Evolutionary conservation across 2,329 filamentous ascomycete genomes (phyloP), one percentile per base, ranked within the genome.

Genomic region (Xylariaceae sp.): DNA sequence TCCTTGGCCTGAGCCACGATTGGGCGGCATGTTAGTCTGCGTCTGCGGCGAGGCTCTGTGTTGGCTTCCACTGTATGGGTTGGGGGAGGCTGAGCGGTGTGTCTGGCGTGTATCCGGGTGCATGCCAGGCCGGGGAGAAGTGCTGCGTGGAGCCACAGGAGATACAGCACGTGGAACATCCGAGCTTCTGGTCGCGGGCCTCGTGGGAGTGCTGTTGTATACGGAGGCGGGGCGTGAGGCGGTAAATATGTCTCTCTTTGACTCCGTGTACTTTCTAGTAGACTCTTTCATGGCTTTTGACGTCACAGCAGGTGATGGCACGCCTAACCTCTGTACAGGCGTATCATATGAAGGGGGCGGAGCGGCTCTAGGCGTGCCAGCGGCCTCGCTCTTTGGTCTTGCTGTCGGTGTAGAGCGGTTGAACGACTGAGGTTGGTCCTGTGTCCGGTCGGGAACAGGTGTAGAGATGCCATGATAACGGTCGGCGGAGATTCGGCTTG

Each of bases 271-370:
- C 70, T 91, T 91, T 63, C 95, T 88, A 0, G 91, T 94, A 4
- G 92, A 90, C 69, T 96, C 89, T 66, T 96, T 90, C 95, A 99
- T 99, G 44, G 94, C 90, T 57, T 88, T 89, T 4, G 90, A 89
- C 0, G 95, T 99, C 55, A 95, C 90, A 1, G 94, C 94, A 2
- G 93, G 91, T 53, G 93, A 87, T 2, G 94, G 95, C 12, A 93
- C 89, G 48, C 91, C 94, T 4, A 97, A 80, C 53, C 89, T 82
- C 66, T 88, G 89, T 42, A 90, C 80, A 45, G 86, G 82, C 43
- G 83, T 82, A 54, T 93, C 88, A 65, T 97, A 97, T 0, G 89
- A 90, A 4, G 93, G 93, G 2, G 93, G 93, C 6, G 92, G 90
- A 10, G 89, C 92, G 22, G 86, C 87, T 60, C 88, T 77, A 6